A percentile compares a stretch with the other conserved stretches of the same genome.
These are phyloP conservation scores for Geranium incanum DNA, from an alignment of 441 rosid genomes.

Conservation along the genomic window DNA sequence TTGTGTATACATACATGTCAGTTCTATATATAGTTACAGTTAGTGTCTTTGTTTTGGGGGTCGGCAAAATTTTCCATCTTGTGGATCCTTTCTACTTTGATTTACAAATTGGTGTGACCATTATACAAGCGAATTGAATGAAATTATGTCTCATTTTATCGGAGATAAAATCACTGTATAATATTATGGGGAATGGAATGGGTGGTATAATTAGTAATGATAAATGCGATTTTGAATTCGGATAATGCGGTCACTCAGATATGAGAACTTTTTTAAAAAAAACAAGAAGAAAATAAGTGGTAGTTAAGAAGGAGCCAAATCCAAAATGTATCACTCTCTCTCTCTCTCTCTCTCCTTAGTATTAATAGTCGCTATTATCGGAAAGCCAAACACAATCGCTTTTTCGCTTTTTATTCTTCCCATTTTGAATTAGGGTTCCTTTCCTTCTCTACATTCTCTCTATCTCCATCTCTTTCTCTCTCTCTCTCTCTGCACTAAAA, in stretches of 20 bases:
- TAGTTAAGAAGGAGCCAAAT: neutral
- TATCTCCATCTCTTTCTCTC: neutral
- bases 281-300: neutral
- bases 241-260: too few species aligned
- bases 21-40: neutral
- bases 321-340: neutral
- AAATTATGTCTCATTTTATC: too few species aligned
- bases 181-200: too few species aligned
- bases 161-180: too few species aligned
- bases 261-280: too few species aligned
- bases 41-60: neutral
- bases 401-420: constrained; percentile 9
- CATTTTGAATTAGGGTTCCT: constrained; percentile 43
- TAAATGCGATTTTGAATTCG: too few species aligned
- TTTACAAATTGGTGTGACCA: too few species aligned
- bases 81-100: too few species aligned
- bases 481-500: constrained; percentile 14
- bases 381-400: constrained; percentile 25
- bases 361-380: constrained; percentile 22
- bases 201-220: too few species aligned
- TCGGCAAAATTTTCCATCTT: neutral
- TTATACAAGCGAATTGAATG: too few species aligned
- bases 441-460: constrained; percentile 14
- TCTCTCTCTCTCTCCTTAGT: neutral
- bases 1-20: neutral